Conservation (phyloP, 148 eudicot genomes). For the Pharnaceum exiguum region DNA sequence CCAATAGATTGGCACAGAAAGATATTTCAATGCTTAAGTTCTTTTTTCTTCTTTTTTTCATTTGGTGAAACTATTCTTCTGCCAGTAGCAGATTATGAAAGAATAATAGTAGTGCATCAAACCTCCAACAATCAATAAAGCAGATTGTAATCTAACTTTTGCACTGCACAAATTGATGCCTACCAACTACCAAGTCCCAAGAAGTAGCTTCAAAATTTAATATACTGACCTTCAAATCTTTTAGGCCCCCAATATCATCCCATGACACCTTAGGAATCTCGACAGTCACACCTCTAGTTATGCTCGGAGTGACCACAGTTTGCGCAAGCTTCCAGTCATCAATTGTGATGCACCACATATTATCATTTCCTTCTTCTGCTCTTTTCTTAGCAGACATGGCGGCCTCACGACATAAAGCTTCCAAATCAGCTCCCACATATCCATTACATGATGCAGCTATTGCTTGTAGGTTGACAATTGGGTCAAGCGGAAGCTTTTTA, state of each 20-base stretch:
- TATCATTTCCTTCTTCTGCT: slow-evolving; percentile 34
- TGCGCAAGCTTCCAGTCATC: slow-evolving; percentile 80
- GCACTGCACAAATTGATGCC: neutral
- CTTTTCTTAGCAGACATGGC: slow-evolving; percentile 41
- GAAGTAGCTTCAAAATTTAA: neutral
- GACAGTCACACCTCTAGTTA: slow-evolving; percentile 82
- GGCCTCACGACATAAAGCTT: slow-evolving; percentile 94
- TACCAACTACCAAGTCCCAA: too few species aligned
- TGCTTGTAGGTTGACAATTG: slow-evolving; percentile 48
- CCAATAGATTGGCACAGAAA: too few species aligned
- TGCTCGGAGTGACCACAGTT: slow-evolving; percentile 82
- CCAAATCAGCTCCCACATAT: slow-evolving; percentile 95
- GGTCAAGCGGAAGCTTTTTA: slow-evolving; percentile 58
- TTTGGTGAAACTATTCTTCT: too few species aligned
- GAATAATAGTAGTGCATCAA: too few species aligned
- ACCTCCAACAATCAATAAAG: neutral
- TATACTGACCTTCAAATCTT: slow-evolving; percentile 66
- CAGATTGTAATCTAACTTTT: neutral
- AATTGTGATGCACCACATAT: slow-evolving; percentile 39
- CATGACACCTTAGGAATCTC: slow-evolving; percentile 88
- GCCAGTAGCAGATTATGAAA: too few species aligned
- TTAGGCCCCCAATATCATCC: slow-evolving; percentile 92
- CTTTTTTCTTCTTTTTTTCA: too few species aligned
- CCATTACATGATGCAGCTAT: slow-evolving; percentile 94
- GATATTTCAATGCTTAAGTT: too few species aligned